Base-by-base conservation (phyloP, 2,329 filamentous ascomycete genomes). In the Anisogramma anomala region DNA sequence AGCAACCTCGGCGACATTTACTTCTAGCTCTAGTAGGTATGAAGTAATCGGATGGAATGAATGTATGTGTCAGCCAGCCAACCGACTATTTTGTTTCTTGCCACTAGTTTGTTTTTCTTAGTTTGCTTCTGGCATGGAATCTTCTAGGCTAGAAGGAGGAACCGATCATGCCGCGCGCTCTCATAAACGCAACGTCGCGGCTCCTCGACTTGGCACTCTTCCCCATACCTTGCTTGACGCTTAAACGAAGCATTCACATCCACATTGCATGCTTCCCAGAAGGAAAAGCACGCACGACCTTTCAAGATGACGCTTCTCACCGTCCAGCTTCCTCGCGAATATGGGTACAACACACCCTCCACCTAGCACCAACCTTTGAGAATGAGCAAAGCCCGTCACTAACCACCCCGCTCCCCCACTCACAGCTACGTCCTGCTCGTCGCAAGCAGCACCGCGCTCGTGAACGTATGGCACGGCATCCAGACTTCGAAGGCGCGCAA, bases 341-440 rank as follows among this genome's bases (percentile, higher is more conserved):
- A 73, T 53, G 64, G 67, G 70, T 73, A 63, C 57, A 65, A 53
- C 18, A 3, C 28, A 13, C 35, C 4, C 13, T 13, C 9, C 7
- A 19, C n/a, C n/a, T n/a, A n/a, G n/a, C n/a, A n/a, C n/a, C n/a
- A n/a, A n/a, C n/a, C n/a, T n/a, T n/a, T n/a, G n/a, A n/a, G n/a
- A n/a, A n/a, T n/a, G n/a, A n/a, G 10, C 11, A 20, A 30, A 10
- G 13, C 4, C 14, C 23, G 27, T 45, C 23, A 43, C 47, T 42
- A 43, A 8, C 13, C 42, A 18, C 5, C 30, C 5, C 32, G 13
- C 33, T n/a, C 25, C n/a, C n/a, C n/a, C n/a, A n/a, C n/a, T n/a
- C n/a, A n/a, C 48, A 81, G 78, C 62, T 77, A 76, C 55, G 75
- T 81, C 53, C 65, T 82, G 40, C 64, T 68, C 39, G 71, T 66